Evolutionary conservation across 139 green algal species (phyloP).

Genomic region (Picochlorum sp.): DNA sequence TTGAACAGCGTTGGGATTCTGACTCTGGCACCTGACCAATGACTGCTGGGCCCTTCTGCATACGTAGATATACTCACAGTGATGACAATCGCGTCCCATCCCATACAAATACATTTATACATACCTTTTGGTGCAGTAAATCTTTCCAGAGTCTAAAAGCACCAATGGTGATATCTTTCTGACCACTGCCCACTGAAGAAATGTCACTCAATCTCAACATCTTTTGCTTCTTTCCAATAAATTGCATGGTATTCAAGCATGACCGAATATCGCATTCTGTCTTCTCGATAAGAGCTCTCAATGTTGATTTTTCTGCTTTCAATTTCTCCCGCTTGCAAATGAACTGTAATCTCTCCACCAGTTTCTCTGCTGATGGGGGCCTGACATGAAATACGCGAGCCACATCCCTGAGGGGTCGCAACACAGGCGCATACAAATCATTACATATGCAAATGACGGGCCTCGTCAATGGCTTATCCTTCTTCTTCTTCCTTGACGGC

Average conservation of each 20-base stretch:
- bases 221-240: constrained; percentile 19
- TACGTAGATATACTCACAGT: not conserved
- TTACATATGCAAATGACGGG: constrained; percentile 97
- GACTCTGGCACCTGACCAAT: constrained; percentile 14
- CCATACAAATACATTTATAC: not conserved
- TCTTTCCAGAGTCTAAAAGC: constrained; percentile 60
- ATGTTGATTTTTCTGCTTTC: constrained; percentile 33
- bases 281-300: constrained; percentile 41
- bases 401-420: constrained; percentile 74
- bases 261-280: constrained; percentile 74
- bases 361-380: constrained; percentile 20
- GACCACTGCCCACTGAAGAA: constrained; percentile 35
- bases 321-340: constrained; percentile 32
- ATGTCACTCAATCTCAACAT: constrained; percentile 32
- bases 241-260: constrained; percentile 92
- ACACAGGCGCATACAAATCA: constrained; percentile 82
- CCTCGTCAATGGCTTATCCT: constrained; percentile 39
- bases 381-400: constrained; percentile 69
- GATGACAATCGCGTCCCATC: not conserved
- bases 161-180: constrained; percentile 69
- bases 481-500: constrained; percentile 5
- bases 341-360: constrained; percentile 34
- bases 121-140: constrained; percentile 41
- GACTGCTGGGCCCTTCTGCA: constrained; percentile 10
- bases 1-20: constrained; percentile 15